These are phyloP conservation scores for Solanum commersonii DNA, from an alignment of 257 asterid genomes.

Conservation along the genomic window DNA sequence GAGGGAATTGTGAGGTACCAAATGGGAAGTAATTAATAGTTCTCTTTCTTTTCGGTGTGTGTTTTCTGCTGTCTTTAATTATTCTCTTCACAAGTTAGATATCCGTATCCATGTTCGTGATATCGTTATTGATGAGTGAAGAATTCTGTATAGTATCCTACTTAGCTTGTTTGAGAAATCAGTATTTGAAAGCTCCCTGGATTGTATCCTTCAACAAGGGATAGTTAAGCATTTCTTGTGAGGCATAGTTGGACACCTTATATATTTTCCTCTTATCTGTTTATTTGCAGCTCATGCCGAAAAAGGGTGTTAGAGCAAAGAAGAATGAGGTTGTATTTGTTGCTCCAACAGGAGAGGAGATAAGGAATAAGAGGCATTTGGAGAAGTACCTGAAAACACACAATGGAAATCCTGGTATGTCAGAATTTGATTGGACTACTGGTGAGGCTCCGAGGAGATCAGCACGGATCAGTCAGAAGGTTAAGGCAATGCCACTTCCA, in stretches of 20 bases:
- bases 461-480: constrained; percentile 78
- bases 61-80: not conserved
- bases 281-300: constrained; percentile 45
- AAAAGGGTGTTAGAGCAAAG: constrained; percentile 46
- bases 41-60: not conserved
- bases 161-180: not conserved
- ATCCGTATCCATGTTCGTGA: not conserved
- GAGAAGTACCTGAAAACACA: constrained; percentile 64
- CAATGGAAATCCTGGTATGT: constrained; percentile 48
- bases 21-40: not conserved
- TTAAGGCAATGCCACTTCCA: constrained; percentile 48
- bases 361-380: constrained; percentile 51
- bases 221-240: not conserved
- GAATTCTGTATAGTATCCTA: not conserved
- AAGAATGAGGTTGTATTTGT: constrained; percentile 67
- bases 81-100: not conserved
- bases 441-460: constrained; percentile 92
- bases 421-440: constrained; percentile 89
- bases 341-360: constrained; percentile 87
- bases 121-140: not conserved
- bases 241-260: not conserved
- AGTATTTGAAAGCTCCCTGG: not conserved
- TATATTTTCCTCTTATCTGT: not conserved
- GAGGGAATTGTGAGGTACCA: not conserved
- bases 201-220: not conserved